A percentile compares a stretch with the other conserved stretches of the same genome.
Conservation (phyloP, 352 stramenopile species). For the Phytophthora fragariae region DNA sequence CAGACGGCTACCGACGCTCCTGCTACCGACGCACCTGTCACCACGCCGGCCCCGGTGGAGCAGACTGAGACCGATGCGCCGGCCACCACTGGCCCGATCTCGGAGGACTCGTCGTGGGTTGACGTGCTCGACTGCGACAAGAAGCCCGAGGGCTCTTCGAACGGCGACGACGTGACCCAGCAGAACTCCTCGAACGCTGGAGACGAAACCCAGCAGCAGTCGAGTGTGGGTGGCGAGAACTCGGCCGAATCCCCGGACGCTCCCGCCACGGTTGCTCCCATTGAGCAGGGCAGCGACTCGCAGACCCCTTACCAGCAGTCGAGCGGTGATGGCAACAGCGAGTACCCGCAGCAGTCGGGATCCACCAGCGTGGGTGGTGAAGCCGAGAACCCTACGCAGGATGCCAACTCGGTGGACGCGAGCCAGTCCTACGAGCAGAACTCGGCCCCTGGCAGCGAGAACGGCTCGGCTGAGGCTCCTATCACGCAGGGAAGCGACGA, state of each 20-base stretch:
- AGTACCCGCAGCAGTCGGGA: constrained; percentile 11
- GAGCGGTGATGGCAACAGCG: neutral
- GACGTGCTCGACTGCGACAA: neutral
- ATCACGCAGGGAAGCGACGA: neutral
- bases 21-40: neutral
- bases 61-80: neutral
- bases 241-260: constrained; percentile 15
- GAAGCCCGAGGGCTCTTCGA: neutral
- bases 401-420: constrained; percentile 6
- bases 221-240: constrained; percentile 17
- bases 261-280: constrained; percentile 17
- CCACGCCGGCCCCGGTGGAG: neutral
- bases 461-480: neutral
- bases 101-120: neutral
- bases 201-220: constrained; percentile 23
- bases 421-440: constrained; percentile 6
- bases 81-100: neutral
- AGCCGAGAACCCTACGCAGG: constrained; percentile 2
- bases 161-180: neutral
- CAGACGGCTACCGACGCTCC: neutral
- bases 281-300: neutral
- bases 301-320: constrained; percentile 1
- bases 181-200: constrained; percentile 11
- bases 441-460: neutral
- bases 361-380: constrained; percentile 10